A percentile compares a stretch with the other conserved stretches of the same genome.
Evolutionary conservation across 1,139 yeast genomes (phyloP).

Genomic region (Debaryomycetaceae sp.): DNA sequence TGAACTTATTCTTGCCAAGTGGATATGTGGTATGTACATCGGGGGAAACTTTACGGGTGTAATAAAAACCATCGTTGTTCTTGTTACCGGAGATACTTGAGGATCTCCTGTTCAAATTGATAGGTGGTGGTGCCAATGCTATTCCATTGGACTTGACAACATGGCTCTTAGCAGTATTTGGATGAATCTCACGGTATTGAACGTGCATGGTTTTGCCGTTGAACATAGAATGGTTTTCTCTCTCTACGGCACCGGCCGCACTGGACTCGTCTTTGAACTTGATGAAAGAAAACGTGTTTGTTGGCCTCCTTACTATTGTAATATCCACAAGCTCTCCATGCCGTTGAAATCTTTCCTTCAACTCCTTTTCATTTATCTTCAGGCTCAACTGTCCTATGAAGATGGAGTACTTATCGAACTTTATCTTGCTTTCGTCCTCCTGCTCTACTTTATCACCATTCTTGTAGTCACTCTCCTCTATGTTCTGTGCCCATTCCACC

Average conservation of each 20-base stretch:
- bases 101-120: slow-evolving; percentile 46
- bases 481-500: slow-evolving; percentile 85
- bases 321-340: slow-evolving; percentile 65
- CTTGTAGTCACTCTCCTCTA: slow-evolving; percentile 30
- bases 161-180: slow-evolving; percentile 5
- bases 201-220: slow-evolving; percentile 76
- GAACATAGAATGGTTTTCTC: slow-evolving; percentile 76
- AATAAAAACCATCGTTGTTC: slow-evolving; percentile 1
- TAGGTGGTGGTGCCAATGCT: slow-evolving; percentile 72
- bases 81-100: slow-evolving; percentile 1
- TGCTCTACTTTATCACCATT: slow-evolving; percentile 7
- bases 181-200: slow-evolving; percentile 66
- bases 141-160: slow-evolving; percentile 23
- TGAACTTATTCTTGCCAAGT: slow-evolving; percentile 9
- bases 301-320: slow-evolving; percentile 47
- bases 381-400: slow-evolving; percentile 72
- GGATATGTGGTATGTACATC: slow-evolving; percentile 8
- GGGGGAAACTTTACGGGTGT: slow-evolving; percentile 4
- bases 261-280: slow-evolving; percentile 61
- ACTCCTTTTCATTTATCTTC: slow-evolving; percentile 48
- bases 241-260: slow-evolving; percentile 79
- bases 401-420: slow-evolving; percentile 66
- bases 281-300: slow-evolving; percentile 70
- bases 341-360: slow-evolving; percentile 54
- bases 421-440: slow-evolving; percentile 7